These are phyloP conservation scores for Hypoxylon subgilvum DNA, from an alignment of 495 filamentous ascomycete genomes.

Conservation along the genomic window DNA sequence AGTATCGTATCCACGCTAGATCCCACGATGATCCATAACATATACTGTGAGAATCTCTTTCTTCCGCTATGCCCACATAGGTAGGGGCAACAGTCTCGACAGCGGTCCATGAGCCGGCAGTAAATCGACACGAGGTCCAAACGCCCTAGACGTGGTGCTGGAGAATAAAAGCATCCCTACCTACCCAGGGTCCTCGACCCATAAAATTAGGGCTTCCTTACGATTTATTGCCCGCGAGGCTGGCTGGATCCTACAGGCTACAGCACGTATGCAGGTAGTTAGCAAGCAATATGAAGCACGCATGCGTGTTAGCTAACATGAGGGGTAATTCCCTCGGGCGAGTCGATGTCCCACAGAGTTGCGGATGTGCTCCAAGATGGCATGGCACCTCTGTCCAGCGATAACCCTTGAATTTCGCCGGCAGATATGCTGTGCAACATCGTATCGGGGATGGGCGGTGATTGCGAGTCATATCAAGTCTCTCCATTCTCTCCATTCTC, in stretches of 20 bases:
- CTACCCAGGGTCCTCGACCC: neutral
- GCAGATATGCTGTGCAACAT: conserved; percentile 25
- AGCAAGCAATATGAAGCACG: too few relatives aligned
- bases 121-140: neutral
- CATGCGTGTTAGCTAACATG: neutral
- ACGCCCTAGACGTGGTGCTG: neutral
- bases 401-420: neutral
- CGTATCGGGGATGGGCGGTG: conserved; percentile 8
- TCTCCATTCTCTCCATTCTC: too few relatives aligned
- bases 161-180: neutral
- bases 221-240: too few relatives aligned
- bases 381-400: neutral
- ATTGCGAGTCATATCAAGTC: neutral
- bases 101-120: too few relatives aligned
- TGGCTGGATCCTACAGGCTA: too few relatives aligned
- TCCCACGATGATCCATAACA: too few relatives aligned
- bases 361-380: conserved; percentile 1
- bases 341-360: conserved; percentile 8
- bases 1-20: conserved; percentile 13
- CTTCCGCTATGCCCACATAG: too few relatives aligned
- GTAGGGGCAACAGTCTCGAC: too few relatives aligned
- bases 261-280: neutral
- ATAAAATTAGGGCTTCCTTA: conserved; percentile 26
- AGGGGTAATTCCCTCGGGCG: conserved; percentile 6
- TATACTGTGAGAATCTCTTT: too few relatives aligned